Percentiles rank a stretch among this genome's conserved stretches.
Evolutionary conservation across 805 yeast genomes (phyloP).

Genomic region (Ogataea nakhonphanomensis): DNA sequence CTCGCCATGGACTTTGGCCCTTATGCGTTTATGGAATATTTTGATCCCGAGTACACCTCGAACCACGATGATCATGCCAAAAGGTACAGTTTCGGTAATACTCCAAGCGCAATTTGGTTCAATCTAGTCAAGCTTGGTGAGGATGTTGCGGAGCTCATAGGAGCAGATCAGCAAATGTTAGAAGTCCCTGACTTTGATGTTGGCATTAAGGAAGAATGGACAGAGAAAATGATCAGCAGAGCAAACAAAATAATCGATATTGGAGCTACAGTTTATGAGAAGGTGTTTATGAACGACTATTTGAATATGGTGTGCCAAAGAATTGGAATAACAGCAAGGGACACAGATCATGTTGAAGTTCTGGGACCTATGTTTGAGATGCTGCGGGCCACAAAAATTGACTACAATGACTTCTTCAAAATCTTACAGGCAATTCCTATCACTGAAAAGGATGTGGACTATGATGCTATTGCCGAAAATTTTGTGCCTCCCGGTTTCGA

Average conservation of each 20-base stretch:
- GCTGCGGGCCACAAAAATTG: conserved; percentile 60
- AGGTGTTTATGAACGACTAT: conserved; percentile 56
- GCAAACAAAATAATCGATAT: conserved; percentile 63
- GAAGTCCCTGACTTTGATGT: conserved; percentile 40
- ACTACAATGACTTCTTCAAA: conserved; percentile 77
- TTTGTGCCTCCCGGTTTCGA: conserved; percentile 31
- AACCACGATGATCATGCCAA: conserved; percentile 77
- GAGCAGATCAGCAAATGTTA: conserved; percentile 57
- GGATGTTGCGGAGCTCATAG: conserved; percentile 74
- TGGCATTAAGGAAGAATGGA: conserved; percentile 45
- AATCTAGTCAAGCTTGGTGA: conserved; percentile 84
- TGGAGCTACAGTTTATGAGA: conserved; percentile 64
- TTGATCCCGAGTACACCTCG: conserved; percentile 79
- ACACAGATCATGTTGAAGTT: conserved; percentile 42
- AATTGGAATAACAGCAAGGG: conserved; percentile 56
- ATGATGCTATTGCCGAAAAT: conserved; percentile 24
- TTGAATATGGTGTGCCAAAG: conserved; percentile 56
- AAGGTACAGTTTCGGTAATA: conserved; percentile 78
- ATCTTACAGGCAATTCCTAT: conserved; percentile 50
- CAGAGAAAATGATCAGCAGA: conserved; percentile 49
- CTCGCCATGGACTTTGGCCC: conserved; percentile 93
- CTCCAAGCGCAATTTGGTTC: conserved; percentile 92
- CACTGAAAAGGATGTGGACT: conserved; percentile 27
- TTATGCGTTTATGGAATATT: conserved; percentile 83
- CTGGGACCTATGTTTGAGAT: conserved; percentile 60